phyloP scores from a whole-genome alignment of 2,329 filamentous ascomycete genomes.

The Aspergillus niger region DNA sequence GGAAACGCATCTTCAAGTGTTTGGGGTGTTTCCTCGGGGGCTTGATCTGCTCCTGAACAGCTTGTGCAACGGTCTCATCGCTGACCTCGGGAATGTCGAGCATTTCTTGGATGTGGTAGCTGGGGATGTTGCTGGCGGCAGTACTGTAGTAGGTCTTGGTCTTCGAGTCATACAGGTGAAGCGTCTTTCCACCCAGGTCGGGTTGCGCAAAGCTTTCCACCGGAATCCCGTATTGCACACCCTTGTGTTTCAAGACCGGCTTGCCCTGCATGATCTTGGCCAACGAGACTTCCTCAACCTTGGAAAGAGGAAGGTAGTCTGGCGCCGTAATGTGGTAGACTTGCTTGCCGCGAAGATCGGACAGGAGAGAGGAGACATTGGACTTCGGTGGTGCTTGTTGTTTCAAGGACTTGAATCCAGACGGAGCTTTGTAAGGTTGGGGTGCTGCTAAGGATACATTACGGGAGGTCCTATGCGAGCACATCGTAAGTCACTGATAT shows the following conservation, averaged over 20 bases:
- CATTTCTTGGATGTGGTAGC: constrained; percentile 41
- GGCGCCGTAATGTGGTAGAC: constrained; percentile 53
- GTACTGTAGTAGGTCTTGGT: constrained; percentile 37
- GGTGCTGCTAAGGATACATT: constrained; percentile 28
- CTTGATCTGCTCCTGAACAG: constrained; percentile 34
- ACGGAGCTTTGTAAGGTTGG: constrained; percentile 45
- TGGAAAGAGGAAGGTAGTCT: constrained; percentile 45
- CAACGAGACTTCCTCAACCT: constrained; percentile 48
- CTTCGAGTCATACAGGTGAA: constrained; percentile 41
- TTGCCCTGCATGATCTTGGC: constrained; percentile 44
- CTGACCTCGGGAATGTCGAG: constrained; percentile 33
- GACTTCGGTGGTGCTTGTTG: constrained; percentile 36
- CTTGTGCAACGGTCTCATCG: constrained; percentile 28
- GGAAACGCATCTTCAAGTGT: constrained; percentile 49
- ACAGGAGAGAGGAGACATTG: constrained; percentile 36
- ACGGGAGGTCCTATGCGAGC: constrained; percentile 7
- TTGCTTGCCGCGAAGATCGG: constrained; percentile 48
- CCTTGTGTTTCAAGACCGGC: constrained; percentile 45
- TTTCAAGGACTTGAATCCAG: constrained; percentile 45
- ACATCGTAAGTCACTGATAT: not conserved
- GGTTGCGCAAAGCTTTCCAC: constrained; percentile 34
- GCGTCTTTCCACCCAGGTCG: constrained; percentile 31
- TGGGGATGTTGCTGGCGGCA: constrained; percentile 30
- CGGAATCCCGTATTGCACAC: constrained; percentile 45
- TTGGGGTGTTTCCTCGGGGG: constrained; percentile 45